Conservation (phyloP, 2,329 filamentous ascomycete genomes). For the Neodidymelliopsis sp. region DNA sequence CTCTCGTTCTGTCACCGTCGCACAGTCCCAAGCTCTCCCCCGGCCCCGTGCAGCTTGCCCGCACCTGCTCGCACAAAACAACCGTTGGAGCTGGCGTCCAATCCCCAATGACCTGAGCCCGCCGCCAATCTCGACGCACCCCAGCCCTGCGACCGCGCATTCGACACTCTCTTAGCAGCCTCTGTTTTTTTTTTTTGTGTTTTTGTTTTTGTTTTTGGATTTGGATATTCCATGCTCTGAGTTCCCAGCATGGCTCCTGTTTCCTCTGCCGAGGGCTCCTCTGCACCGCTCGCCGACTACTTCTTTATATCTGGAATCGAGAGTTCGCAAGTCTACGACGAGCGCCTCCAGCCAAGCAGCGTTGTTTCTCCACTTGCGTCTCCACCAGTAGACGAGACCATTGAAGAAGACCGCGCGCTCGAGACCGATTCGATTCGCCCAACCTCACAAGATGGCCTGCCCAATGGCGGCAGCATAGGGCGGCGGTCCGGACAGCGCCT, state of each 20-base stretch:
- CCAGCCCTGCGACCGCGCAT: slow-evolving; percentile 30
- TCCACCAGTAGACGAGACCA: slow-evolving; percentile 61
- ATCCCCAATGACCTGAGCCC: slow-evolving; percentile 47
- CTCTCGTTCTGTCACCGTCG: slow-evolving; percentile 35
- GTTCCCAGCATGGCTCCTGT: slow-evolving; percentile 48
- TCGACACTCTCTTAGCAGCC: slow-evolving; percentile 31
- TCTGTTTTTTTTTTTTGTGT: too few relatives aligned
- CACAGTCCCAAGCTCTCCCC: slow-evolving; percentile 31
- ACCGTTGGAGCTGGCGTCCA: slow-evolving; percentile 42
- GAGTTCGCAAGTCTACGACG: slow-evolving; percentile 60
- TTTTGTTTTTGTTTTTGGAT: too few relatives aligned
- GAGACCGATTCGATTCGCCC: slow-evolving; percentile 60
- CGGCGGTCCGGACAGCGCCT: slow-evolving; percentile 49
- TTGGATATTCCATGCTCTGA: slow-evolving; percentile 41
- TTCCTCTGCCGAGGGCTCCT: slow-evolving; percentile 52
- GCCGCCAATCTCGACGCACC: slow-evolving; percentile 33
- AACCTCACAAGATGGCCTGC: slow-evolving; percentile 53
- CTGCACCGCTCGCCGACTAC: slow-evolving; percentile 68
- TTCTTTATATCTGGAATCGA: slow-evolving; percentile 69
- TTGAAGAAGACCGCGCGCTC: slow-evolving; percentile 66
- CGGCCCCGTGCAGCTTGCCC: slow-evolving; percentile 17
- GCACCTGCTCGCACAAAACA: slow-evolving; percentile 36
- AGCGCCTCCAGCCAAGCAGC: slow-evolving; percentile 45
- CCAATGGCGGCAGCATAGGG: slow-evolving; percentile 46
- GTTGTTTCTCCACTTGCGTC: slow-evolving; percentile 41